A percentile compares a stretch with the other conserved stretches of the same genome.
Conservation (phyloP, 306 rosid genomes). For the Fagus sylvatica region DNA sequence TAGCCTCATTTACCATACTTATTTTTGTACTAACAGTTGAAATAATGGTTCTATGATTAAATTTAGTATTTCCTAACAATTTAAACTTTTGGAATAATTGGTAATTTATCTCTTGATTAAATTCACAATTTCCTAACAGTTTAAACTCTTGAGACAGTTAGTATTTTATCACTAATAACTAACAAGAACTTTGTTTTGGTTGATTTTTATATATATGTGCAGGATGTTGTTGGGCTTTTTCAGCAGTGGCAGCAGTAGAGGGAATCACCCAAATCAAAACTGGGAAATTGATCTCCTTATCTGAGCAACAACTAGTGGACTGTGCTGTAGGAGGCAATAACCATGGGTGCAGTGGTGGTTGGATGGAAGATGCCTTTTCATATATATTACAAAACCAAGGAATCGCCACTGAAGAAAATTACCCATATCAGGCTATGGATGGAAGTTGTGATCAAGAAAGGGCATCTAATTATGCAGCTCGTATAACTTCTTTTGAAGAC, state of each 20-base stretch:
- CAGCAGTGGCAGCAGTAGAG: slow-evolving; percentile 25
- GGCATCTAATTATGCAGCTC: neutral
- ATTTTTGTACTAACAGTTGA: too few species aligned
- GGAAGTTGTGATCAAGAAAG: neutral
- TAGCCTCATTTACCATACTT: too few species aligned
- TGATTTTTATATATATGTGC: neutral
- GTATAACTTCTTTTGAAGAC: slow-evolving; percentile 15
- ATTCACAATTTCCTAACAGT: too few species aligned
- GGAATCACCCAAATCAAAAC: slow-evolving; percentile 23
- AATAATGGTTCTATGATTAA: too few species aligned
- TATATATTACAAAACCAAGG: slow-evolving; percentile 22
- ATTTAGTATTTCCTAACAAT: too few species aligned
- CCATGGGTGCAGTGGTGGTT: slow-evolving; percentile 1
- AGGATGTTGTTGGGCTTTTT: slow-evolving; percentile 31
- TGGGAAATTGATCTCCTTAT: slow-evolving; percentile 21
- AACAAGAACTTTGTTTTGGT: neutral
- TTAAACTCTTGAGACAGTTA: too few species aligned
- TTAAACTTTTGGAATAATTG: too few species aligned
- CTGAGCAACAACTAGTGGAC: slow-evolving; percentile 42
- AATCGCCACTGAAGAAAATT: slow-evolving; percentile 8
- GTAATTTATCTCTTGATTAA: too few species aligned
- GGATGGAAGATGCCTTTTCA: neutral
- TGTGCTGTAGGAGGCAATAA: slow-evolving; percentile 1
- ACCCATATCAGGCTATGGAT: slow-evolving; percentile 12
- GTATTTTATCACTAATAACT: too few species aligned